Base-by-base conservation (phyloP, 441 rosid species). In the Populus hybrid region DNA sequence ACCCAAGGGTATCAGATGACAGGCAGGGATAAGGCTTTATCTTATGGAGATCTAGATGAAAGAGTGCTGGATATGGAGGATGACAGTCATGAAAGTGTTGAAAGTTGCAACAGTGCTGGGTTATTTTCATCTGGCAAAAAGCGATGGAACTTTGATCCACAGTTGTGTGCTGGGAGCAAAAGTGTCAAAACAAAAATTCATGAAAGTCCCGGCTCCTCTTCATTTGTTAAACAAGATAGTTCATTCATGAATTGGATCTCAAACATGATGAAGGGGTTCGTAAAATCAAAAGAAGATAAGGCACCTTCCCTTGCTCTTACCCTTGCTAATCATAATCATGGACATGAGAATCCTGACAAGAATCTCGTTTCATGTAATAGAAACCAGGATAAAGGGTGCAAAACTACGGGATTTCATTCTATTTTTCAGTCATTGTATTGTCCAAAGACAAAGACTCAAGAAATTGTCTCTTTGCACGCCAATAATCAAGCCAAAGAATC, bases 241-340 rank as follows among this genome's bases (percentile, higher is more conserved):
- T 92, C 99, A 19, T 95, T 95, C 72, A 79, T 91, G 90, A 95
- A 86, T 76, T 94, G 97, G 99, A 95, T 95, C 86, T 91, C 91
- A 35, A 95, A 94, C 83, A 88, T 94, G 93, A 84, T 83, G 70
- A 94, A 86, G 84, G 97, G 97, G 8, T 82, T 87, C 69, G 40
- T 85, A 78, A 90, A 84, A 78, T 79, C 89, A 68, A 85, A 83
- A 70, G 79, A 78, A 70, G 88, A 83, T 9, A 81, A 78, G 57
- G 73, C 77, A 59, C 87, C 90, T 66, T 73, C 85, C 69, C 78
- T 77, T 69, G 82, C 84, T 9, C 87, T 83, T 80, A 82, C 85
- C 28, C 80, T 80, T 57, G 81, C 84, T 65, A 69, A 79, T 74
- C 84, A 82, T 75, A 73, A 78, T 75, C 78, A 36, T 69, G 79